A percentile compares a stretch with the other conserved stretches of the same genome.
Evolutionary conservation across 1,139 yeast genomes (phyloP).

Genomic region (Kluyveromyces sp.): DNA sequence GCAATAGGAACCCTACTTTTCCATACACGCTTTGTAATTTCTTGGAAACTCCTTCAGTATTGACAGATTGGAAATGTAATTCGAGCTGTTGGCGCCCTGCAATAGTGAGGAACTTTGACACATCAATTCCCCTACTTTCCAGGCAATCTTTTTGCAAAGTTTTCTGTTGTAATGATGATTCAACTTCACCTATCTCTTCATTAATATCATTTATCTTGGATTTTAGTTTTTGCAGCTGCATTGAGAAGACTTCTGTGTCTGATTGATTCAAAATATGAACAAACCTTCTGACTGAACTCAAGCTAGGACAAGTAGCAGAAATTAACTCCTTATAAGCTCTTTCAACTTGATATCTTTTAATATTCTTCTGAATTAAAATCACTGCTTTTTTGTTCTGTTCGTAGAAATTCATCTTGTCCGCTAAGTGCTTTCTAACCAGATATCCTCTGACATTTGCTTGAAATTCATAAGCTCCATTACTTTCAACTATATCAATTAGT

Average conservation of each 20-base stretch:
- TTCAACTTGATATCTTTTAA: conserved; percentile 62
- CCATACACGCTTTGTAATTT: conserved; percentile 44
- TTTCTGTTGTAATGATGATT: conserved; percentile 6
- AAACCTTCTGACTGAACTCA: conserved; percentile 69
- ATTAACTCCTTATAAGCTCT: conserved; percentile 69
- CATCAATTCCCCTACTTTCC: conserved; percentile 7
- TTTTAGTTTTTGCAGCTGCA: conserved; percentile 68
- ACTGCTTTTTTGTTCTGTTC: conserved; percentile 47
- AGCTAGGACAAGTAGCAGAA: conserved; percentile 64
- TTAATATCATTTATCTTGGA: conserved; percentile 66
- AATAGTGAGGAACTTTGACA: conserved; percentile 3
- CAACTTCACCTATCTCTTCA: conserved; percentile 18
- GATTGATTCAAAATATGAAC: conserved; percentile 69
- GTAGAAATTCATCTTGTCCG: conserved; percentile 46
- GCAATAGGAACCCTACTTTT: conserved; percentile 71
- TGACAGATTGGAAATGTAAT: conserved; percentile 1
- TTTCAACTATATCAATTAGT: conserved; percentile 43
- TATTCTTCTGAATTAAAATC: conserved; percentile 63
- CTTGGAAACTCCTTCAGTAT: conserved; percentile 11
- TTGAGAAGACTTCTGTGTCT: conserved; percentile 30
- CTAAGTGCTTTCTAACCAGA: conserved; percentile 23
- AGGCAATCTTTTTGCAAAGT: conserved; percentile 4
- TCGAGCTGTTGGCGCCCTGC: conserved; percentile 6
- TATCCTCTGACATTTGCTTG: conserved; percentile 36
- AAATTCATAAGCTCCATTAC: conserved; percentile 29